These are phyloP conservation scores for Canariomyces notabilis DNA, from an alignment of 2,329 filamentous ascomycete species.

Conservation along the genomic window DNA sequence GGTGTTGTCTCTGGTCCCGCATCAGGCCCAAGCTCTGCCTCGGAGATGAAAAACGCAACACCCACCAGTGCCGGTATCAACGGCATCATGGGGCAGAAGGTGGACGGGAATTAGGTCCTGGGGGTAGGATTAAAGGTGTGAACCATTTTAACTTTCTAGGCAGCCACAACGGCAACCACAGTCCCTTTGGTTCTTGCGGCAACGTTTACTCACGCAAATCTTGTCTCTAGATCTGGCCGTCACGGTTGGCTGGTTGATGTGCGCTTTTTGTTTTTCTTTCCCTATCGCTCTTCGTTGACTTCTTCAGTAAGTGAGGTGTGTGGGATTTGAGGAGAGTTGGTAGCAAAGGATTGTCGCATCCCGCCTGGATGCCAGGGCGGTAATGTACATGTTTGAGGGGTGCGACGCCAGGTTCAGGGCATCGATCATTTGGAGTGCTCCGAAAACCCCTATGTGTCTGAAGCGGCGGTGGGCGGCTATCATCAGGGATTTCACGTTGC, in stretches of 20 bases:
- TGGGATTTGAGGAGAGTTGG: background rate
- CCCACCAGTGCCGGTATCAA: conserved; percentile 46
- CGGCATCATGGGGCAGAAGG: conserved; percentile 45
- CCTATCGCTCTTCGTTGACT: background rate
- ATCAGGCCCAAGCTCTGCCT: conserved; percentile 43
- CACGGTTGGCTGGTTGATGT: background rate
- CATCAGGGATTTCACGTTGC: no score
- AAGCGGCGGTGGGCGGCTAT: no score
- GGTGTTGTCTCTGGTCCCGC: conserved; percentile 34
- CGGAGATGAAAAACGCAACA: conserved; percentile 49
- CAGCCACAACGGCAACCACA: background rate
- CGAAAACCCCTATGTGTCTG: background rate
- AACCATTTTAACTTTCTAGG: background rate
- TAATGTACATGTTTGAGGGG: background rate
- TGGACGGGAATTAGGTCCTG: conserved; percentile 34
- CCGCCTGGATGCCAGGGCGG: background rate
- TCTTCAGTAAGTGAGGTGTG: background rate
- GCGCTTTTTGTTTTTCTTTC: background rate
- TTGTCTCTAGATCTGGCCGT: background rate
- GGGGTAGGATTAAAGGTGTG: background rate
- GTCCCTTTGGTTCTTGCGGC: no score
- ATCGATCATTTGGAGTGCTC: background rate
- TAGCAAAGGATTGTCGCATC: background rate
- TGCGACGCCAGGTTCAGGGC: background rate
- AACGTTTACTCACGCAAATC: background rate